A percentile compares a stretch with the other conserved stretches of the same genome.
phyloP scores from a whole-genome alignment of 345 rosid species.

The Carallia brachiata region DNA sequence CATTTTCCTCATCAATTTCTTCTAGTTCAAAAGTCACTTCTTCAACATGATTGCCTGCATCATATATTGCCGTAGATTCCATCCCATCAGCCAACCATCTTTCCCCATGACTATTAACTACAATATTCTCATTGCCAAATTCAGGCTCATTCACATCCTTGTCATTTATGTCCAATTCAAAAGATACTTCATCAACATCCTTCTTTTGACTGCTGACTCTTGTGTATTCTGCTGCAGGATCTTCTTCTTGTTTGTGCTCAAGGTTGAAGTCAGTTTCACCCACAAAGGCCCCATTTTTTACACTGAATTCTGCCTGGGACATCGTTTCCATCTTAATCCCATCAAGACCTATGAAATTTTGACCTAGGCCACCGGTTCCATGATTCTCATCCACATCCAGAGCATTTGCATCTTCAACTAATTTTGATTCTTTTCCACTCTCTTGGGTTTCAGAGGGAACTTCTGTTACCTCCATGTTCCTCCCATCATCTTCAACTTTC shows the following conservation, averaged over 20 bases:
- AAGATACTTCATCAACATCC: constrained; percentile 35
- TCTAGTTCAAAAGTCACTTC: constrained; percentile 30
- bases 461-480: constrained; percentile 26
- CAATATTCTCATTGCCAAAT: constrained; percentile 7
- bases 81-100: constrained; percentile 11
- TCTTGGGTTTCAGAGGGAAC: too few relatives aligned
- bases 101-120: constrained; percentile 6
- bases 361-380: constrained; percentile 39
- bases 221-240: constrained; percentile 25
- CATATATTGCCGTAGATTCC: not conserved
- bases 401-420: constrained; percentile 36
- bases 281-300: constrained; percentile 25
- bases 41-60: constrained; percentile 2
- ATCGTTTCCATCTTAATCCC: constrained; percentile 36
- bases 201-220: constrained; percentile 31
- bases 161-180: constrained; percentile 7
- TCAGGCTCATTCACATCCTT: constrained; percentile 16
- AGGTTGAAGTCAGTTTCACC: constrained; percentile 27
- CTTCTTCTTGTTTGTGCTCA: constrained; percentile 39
- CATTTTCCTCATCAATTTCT: constrained; percentile 32
- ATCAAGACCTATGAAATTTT: constrained; percentile 32
- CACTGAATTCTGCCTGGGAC: constrained; percentile 29
- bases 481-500: constrained; percentile 27
- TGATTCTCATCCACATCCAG: constrained; percentile 34
- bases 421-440: constrained; percentile 36